Evolutionary conservation across 164 flowering plant genomes (phyloP).

Genomic region (Vitis labrusca): DNA sequence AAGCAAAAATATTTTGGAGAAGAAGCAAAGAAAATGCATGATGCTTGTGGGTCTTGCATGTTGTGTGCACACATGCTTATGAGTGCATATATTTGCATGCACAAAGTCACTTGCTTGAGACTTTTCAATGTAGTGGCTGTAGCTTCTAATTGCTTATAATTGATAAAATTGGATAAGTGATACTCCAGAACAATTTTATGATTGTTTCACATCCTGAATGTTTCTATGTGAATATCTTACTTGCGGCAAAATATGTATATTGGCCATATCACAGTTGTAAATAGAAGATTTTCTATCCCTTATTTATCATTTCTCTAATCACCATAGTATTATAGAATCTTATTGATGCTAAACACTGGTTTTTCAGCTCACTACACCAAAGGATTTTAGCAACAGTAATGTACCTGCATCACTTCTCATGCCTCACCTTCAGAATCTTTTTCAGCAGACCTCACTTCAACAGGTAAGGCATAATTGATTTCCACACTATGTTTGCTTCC

Average conservation of each 20-base stretch:
- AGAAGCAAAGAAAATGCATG: not conserved
- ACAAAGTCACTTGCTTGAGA: not conserved
- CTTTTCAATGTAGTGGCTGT: not conserved
- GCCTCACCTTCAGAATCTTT: conserved; percentile 92
- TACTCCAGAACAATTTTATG: not conserved
- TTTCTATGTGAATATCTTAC: too few relatives aligned
- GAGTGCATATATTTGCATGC: not conserved
- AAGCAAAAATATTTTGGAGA: not conserved
- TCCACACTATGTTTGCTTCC: not conserved
- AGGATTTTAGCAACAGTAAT: conserved; percentile 44
- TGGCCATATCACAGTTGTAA: too few relatives aligned
- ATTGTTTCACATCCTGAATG: too few relatives aligned
- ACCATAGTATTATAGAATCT: not conserved
- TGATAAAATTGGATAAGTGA: not conserved
- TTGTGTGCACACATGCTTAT: not conserved
- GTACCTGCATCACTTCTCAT: conserved; percentile 60
- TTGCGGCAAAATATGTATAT: too few relatives aligned
- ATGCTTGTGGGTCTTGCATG: not conserved
- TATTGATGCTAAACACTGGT: not conserved
- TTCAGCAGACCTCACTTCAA: conserved; percentile 88
- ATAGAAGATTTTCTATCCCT: too few relatives aligned
- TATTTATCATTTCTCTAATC: too few relatives aligned
- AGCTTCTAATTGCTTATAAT: not conserved
- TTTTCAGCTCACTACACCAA: conserved; percentile 52
- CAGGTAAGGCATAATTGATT: conserved; percentile 45